phyloP scores from a whole-genome alignment of 441 rosid genomes.

The Pelargonium citronellum region DNA sequence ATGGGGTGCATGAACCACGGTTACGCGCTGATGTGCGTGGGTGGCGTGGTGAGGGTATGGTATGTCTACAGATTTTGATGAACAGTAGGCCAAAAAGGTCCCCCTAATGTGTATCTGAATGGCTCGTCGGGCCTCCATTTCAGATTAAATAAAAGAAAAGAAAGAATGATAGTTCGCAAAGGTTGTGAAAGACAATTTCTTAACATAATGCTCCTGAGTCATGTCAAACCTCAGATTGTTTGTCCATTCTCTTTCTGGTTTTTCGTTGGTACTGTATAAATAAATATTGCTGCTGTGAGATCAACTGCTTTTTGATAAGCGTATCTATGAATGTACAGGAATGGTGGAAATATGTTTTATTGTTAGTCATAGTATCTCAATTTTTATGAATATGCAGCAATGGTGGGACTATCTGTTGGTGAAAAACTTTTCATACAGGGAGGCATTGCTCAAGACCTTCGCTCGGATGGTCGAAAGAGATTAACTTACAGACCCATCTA shows the following conservation, averaged over 20 bases:
- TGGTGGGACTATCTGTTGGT: conserved; percentile 73
- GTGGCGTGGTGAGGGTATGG: conserved; percentile 58
- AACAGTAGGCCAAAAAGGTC: no score
- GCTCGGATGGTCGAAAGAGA: conserved; percentile 73
- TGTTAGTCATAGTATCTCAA: background rate
- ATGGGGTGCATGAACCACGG: conserved; percentile 69
- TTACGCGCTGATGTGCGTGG: conserved; percentile 59
- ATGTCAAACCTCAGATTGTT: no score
- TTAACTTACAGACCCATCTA: conserved; percentile 51
- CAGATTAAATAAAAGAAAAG: no score
- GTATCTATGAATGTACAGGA: background rate
- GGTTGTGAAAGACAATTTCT: no score
- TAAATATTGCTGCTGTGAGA: no score
- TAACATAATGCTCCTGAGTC: no score
- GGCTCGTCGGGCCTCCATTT: no score
- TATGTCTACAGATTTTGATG: no score
- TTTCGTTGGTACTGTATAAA: no score
- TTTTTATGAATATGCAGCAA: conserved; percentile 22
- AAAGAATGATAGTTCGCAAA: no score
- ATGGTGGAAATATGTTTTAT: background rate
- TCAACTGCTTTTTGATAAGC: background rate
- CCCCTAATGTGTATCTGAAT: no score
- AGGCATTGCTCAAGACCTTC: conserved; percentile 72
- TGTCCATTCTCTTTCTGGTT: no score
- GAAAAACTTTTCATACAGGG: conserved; percentile 65